Conservation (phyloP, 2,329 filamentous ascomycete species). For the Fusarium armeniacum region DNA sequence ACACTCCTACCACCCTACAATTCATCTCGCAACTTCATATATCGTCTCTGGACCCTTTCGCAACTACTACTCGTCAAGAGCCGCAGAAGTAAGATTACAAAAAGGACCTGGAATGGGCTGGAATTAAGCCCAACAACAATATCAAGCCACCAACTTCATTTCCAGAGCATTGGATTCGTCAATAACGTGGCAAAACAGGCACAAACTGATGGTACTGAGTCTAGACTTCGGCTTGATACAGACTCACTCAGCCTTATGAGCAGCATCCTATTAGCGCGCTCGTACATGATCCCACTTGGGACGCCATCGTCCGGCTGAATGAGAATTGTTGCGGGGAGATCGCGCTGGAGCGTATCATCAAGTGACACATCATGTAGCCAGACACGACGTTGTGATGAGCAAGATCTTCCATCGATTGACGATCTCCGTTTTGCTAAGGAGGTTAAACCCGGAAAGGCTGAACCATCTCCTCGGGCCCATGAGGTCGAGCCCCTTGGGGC, state of each 20-base stretch:
- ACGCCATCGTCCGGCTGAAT: too few species aligned
- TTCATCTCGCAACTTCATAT: not conserved
- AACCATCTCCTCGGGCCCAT: not conserved
- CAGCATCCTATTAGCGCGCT: not conserved
- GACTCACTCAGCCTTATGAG: conserved; percentile 7
- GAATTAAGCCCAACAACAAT: not conserved
- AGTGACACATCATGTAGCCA: not conserved
- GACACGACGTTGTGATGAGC: not conserved
- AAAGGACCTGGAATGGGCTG: conserved; percentile 1
- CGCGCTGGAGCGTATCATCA: not conserved
- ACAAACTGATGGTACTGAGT: not conserved
- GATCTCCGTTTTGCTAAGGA: conserved; percentile 28
- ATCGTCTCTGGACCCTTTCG: too few species aligned
- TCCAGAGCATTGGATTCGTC: conserved; percentile 3
- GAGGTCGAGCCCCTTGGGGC: conserved; percentile 24
- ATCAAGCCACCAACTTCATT: conserved; percentile 26
- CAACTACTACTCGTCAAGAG: accelerated
- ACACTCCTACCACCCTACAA: accelerated
- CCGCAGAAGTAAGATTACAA: not conserved
- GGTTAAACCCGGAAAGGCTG: not conserved
- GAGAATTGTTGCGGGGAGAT: not conserved
- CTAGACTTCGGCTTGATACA: conserved; percentile 7
- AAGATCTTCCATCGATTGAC: conserved; percentile 1
- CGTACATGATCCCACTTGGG: not conserved
- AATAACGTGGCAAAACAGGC: not conserved